Conservation (phyloP, 2,329 filamentous ascomycete genomes). For the Polytolypa hystricis region DNA sequence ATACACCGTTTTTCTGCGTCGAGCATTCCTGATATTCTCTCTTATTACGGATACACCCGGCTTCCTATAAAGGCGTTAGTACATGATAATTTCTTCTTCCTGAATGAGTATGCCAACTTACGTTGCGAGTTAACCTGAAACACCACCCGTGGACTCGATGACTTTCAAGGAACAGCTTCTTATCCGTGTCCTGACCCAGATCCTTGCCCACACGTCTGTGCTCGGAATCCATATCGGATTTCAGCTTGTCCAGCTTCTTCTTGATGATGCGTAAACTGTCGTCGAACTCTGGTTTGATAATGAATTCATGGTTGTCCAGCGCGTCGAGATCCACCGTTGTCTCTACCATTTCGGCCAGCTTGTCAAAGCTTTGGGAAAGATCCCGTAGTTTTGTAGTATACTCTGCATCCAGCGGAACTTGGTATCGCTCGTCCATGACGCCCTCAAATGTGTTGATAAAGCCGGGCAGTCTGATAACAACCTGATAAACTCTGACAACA, state of each 20-base stretch:
- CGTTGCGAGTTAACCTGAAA: constrained; percentile 74
- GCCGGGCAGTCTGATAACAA: constrained; percentile 79
- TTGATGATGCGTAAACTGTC: constrained; percentile 78
- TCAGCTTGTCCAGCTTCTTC: constrained; percentile 77
- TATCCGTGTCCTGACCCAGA: constrained; percentile 84
- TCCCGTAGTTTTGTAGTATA: constrained; percentile 77
- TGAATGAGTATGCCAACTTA: constrained; percentile 4
- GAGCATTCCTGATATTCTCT: constrained; percentile 85
- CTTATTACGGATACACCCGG: constrained; percentile 86
- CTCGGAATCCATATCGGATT: constrained; percentile 71
- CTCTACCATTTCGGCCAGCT: constrained; percentile 95
- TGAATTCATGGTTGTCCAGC: constrained; percentile 92
- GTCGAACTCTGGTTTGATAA: constrained; percentile 98
- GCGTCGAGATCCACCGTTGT: constrained; percentile 94
- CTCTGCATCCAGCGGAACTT: constrained; percentile 69
- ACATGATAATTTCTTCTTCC: background rate
- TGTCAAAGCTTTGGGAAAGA: constrained; percentile 66
- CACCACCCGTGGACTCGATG: constrained; percentile 95
- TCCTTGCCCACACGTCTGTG: constrained; percentile 67
- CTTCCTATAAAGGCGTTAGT: constrained; percentile 42
- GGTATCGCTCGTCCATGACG: constrained; percentile 92
- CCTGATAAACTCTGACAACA: constrained; percentile 90
- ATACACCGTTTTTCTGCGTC: constrained; percentile 97
- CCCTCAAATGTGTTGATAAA: constrained; percentile 82
- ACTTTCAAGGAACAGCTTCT: constrained; percentile 96